Evolutionary conservation across 106 monocot genomes (phyloP), one percentile per base, ranked within the genome.

Genomic region (Acanthochlamys bracteata): DNA sequence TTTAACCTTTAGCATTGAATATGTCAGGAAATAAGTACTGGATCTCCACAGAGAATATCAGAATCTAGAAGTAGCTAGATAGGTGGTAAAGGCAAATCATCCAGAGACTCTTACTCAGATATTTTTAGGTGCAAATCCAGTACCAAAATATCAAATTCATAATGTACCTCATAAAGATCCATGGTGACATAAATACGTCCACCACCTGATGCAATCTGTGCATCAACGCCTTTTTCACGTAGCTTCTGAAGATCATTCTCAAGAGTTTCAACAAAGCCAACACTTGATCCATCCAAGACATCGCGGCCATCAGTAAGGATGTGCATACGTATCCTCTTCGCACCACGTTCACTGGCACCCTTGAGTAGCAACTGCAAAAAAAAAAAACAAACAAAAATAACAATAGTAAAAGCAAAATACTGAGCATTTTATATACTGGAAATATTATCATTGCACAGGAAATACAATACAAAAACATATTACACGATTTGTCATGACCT

Each of bases 101-200:
- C 33, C 33, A 33, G 33, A 33, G 33, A 33, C 33, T 33, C 33
- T 6, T 33, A 33, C 1, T 1, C 33, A 33, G 6, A 33, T 33
- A 6, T 6, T 33, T 33, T 33, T 3, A 33, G 33, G 4, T 3
- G 6, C 33, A 33, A 33, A 33, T 33, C 4, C 33, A 33, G 33
- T 33, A 33, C 6, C 6, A 6, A n/a, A 33, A 33, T 33, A 33
- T 33, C 6, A 33, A 33, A 33, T 33, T 33, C 33, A n/a, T 33
- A 6, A 33, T 33, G 33, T 33, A 96, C 96, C 96, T 96, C 96
- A 71, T 96, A 91, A 26, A 91, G 90, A 45, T 96, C 96, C 96
- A 96, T 91, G 56, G 85, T 91, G 27, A 96, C 96, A 74, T 96
- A 83, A 91, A 96, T 96, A 11, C 96, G 82, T n/a, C 96, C 96